Evolutionary conservation across 208 protist species (phyloP), one percentile per base, ranked within the genome.

Genomic region (Blastocrithidia nonstop): DNA sequence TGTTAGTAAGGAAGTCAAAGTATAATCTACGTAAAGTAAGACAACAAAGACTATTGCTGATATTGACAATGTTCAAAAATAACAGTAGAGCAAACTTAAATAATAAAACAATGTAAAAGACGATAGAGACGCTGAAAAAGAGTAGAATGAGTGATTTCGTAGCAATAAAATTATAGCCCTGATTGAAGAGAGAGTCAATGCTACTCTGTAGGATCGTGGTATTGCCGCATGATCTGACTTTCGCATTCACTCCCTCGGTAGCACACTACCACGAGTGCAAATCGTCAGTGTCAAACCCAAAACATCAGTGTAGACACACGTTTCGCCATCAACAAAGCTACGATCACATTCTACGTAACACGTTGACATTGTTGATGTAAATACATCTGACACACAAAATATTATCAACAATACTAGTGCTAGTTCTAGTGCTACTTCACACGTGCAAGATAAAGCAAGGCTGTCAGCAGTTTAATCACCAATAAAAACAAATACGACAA

Each of bases 121-220:
- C 42, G 6, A 20, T 21, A 15, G 24, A 9, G 21, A 47, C 7
- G 22, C 5, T 8, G 22, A 29, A 11, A 13, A 50, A 28, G 50
- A 50, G 20, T 15, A 31, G 2, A 51, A 50, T 0, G 52, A 54
- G 27, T 13, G 54, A 22, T 29, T 47, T 7, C 53, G 54, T n/a
- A 38, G 54, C 19, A 64, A 64, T 33, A 23, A 45, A 6, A 46
- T 78, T 1, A 64, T 73, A 31, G 48, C 35, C 7, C 59, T 64
- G 19, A 21, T 85, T 22, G 80, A 90, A 49, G 80, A 84, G 48
- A 66, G 71, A 16, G 61, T 91, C 27, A 74, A 69, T 27, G 81
- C 76, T n/a, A 7, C 66, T 21, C 58, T 91, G 24, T 76, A 91
- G 40, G 81, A 91, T 51, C 68, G 77, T 21, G 81, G 81, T 25